phyloP scores from a whole-genome alignment of 1,284 basidiomycete genomes.

The Ceratobasidium theobromae region DNA sequence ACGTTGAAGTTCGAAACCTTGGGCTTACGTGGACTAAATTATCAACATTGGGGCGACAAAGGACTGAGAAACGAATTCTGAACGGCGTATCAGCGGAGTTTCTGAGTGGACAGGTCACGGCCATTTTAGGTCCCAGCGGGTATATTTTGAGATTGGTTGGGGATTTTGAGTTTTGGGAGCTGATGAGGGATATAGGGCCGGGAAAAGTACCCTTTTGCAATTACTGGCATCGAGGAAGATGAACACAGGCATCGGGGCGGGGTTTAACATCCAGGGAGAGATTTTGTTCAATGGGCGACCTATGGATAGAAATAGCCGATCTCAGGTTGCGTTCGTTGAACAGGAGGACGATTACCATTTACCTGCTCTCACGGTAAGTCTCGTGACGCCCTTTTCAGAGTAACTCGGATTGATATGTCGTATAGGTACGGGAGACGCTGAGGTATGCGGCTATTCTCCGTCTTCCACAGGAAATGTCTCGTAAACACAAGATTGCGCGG shows the following conservation, averaged over 20 bases:
- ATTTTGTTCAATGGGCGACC: constrained; percentile 45
- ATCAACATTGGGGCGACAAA: neutral
- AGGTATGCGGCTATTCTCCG: constrained; percentile 52
- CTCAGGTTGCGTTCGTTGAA: constrained; percentile 52
- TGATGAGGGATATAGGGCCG: constrained; percentile 45
- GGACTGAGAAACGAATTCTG: constrained; percentile 43
- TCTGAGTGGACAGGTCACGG: constrained; percentile 49
- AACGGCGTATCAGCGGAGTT: constrained; percentile 48
- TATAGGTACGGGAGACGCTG: constrained; percentile 47
- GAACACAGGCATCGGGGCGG: constrained; percentile 43
- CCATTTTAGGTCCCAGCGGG: constrained; percentile 44
- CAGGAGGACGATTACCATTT: constrained; percentile 55
- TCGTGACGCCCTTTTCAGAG: neutral
- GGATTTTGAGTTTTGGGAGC: neutral
- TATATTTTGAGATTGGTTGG: constrained; percentile 39
- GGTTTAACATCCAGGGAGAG: constrained; percentile 42
- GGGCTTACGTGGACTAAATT: constrained; percentile 44
- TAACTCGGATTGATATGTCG: neutral
- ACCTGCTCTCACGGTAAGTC: constrained; percentile 49
- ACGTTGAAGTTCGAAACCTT: constrained; percentile 44
- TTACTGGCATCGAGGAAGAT: constrained; percentile 47
- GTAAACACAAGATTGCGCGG: constrained; percentile 47
- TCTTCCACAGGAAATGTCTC: constrained; percentile 48
- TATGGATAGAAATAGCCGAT: constrained; percentile 39
- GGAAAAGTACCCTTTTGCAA: constrained; percentile 52